phyloP scores from a whole-genome alignment of 306 rosid species.

The Purshia tridentata region DNA sequence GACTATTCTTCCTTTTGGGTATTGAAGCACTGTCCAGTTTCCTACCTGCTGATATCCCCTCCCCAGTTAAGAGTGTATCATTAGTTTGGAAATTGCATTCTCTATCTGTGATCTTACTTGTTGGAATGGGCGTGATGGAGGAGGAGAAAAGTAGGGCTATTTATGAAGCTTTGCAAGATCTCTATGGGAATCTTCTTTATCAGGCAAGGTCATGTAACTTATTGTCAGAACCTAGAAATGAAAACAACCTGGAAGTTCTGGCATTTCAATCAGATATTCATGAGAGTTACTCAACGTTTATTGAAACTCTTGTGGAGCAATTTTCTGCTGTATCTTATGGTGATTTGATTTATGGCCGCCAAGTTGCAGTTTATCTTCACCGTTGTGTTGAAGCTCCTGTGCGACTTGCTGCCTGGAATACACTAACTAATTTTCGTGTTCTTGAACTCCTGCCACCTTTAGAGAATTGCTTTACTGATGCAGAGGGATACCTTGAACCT shows the following conservation, averaged over 20 bases:
- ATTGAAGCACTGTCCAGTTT: constrained; percentile 71
- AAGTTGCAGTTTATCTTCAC: constrained; percentile 83
- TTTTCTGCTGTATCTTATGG: constrained; percentile 89
- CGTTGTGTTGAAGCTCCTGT: constrained; percentile 65
- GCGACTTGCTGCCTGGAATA: constrained; percentile 83
- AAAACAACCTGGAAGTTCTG: constrained; percentile 47
- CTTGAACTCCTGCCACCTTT: constrained; percentile 90
- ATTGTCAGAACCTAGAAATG: constrained; percentile 29
- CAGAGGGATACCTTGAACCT: constrained; percentile 85
- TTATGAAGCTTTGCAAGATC: constrained; percentile 84
- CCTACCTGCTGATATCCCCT: constrained; percentile 46
- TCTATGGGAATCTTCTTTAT: constrained; percentile 73
- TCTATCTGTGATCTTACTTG: constrained; percentile 74
- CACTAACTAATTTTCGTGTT: constrained; percentile 65
- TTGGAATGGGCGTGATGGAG: constrained; percentile 78
- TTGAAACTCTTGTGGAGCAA: constrained; percentile 87
- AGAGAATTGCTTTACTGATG: constrained; percentile 61
- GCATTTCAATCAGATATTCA: constrained; percentile 72
- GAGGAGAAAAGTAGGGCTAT: constrained; percentile 63
- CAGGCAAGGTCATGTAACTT: constrained; percentile 36
- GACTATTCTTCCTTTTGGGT: constrained; percentile 83
- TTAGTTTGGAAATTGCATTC: constrained; percentile 92
- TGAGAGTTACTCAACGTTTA: constrained; percentile 66
- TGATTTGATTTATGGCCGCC: constrained; percentile 76
- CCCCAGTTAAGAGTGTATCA: constrained; percentile 69